Evolutionary conservation across 306 rosid species (phyloP).

Genomic region (Vigna hirtella): DNA sequence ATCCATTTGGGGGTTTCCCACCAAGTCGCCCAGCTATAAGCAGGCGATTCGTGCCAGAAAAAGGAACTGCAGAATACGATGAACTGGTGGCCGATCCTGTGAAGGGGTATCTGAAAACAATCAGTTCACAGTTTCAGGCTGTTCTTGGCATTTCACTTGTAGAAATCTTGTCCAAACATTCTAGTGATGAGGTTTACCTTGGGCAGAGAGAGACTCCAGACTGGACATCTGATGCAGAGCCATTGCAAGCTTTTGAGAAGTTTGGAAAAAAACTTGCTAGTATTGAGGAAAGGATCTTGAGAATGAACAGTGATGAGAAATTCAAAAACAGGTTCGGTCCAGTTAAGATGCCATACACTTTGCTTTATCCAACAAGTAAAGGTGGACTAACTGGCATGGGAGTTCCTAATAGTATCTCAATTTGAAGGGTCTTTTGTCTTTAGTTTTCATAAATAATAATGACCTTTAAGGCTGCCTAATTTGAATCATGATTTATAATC

Average conservation of each 20-base stretch:
- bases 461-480: not conserved
- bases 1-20: conserved; percentile 53
- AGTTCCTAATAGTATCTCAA: conserved; percentile 81
- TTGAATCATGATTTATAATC: not conserved
- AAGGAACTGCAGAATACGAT: conserved; percentile 56
- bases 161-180: conserved; percentile 59
- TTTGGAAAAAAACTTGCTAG: conserved; percentile 58
- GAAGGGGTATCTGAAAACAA: conserved; percentile 55
- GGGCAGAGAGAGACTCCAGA: conserved; percentile 57
- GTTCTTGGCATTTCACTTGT: conserved; percentile 59
- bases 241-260: conserved; percentile 62
- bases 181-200: conserved; percentile 59
- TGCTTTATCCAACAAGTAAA: conserved; percentile 67
- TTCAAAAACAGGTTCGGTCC: conserved; percentile 70
- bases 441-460: not conserved
- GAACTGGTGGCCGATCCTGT: conserved; percentile 50
- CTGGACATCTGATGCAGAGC: conserved; percentile 65
- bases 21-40: conserved; percentile 56
- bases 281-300: conserved; percentile 57
- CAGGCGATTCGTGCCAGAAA: conserved; percentile 52
- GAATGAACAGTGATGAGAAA: conserved; percentile 61
- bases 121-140: conserved; percentile 50
- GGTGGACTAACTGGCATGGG: conserved; percentile 78
- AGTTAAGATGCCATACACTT: conserved; percentile 75
- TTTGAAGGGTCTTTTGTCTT: conserved; percentile 42